Evolutionary conservation across 2,329 filamentous ascomycete genomes (phyloP), one percentile per base, ranked within the genome.

Genomic region (Bipolaris cookei): DNA sequence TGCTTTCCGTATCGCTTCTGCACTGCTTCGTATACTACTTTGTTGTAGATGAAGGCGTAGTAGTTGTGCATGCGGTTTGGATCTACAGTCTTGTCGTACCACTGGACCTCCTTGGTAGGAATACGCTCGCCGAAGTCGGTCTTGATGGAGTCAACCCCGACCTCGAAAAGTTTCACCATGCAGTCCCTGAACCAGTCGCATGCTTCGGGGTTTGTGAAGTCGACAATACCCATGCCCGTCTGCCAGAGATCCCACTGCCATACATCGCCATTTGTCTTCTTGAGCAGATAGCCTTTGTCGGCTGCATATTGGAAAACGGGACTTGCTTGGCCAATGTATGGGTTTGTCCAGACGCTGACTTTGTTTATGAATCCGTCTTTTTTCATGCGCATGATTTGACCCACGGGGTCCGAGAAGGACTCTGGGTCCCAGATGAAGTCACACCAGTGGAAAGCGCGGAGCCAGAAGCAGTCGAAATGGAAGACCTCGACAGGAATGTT

Each of bases 181-280:
- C 88, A 88, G 3, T 73, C 74, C 16, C 80, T 79, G 67, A 87
- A 91, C 89, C 89, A 91, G 23, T 80, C 75, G 54, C 82, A 82
- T 1, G 89, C 89, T 0, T 81, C 84, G 0, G 88, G 89, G 74
- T 91, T 91, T 6, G 89, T 91, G 69, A 91, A 88, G 68, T 91
- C 89, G 13, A 91, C 80, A 1, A 91, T 78, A 3, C 84, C 88
- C 89, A 91, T 91, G 34, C 89, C 89, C 1, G 88, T 88, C 71
- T 91, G 89, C 89, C 89, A 91, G 39, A 89, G 76, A 66, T 91
- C 89, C 87, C 88, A 90, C 74, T 91, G 89, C 85, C 86, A 91
- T 20, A 91, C 77, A 59, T 89, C 86, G 11, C 87, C 88, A 66
- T 82, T 90, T 62, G 83, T 85, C 25, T 88, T 84, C 78, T 88